Evolutionary conservation across 345 rosid genomes (phyloP), one percentile per base, ranked within the genome.

Genomic region (Sisymbrium irio): DNA sequence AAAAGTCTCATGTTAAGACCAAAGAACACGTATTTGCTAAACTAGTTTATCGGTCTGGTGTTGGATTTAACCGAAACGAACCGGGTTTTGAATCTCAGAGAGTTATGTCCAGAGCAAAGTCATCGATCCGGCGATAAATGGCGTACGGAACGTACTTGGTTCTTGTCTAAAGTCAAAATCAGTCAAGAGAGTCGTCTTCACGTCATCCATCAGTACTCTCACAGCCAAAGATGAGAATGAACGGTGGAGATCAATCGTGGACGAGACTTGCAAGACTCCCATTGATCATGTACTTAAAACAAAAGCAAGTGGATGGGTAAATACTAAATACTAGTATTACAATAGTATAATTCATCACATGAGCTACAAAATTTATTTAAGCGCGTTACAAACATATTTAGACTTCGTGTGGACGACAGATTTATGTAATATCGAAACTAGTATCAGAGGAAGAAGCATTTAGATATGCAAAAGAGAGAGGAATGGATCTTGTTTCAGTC

Each of bases 301-400:
- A 40, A 87, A 85, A 88, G 80, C 92, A 71, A 82, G 82, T 44
- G 97, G 98, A 83, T 91, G 98, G 98, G 96, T 93, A 83, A 40
- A 35, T 7, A 30, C 64, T 93, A 83, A 40, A 35, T 7, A 30
- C 64, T 54, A 35, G 18, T 5, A 17, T 17, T 15, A 32, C 55
- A 54, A 15, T 27, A 40, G 9, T 57, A 40, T 33, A 20, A 4
- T 19, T 22, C 32, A 12, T 27, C 15, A 56, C 13, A 0, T 10
- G 3, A 42, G 17, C 58, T 37, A 17, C 14, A 22, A n/a, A n/a
- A 40, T 4, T 42, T 20, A 32, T 59, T 19, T 56, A 12, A 7
- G 71, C 62, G 62, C 27, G 18, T 54, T 25, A 15, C 25, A 17
- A 62, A 71, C 47, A 39, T 11, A 5, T 7, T 25, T 54, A 47